Base-by-base conservation (phyloP, 2,329 filamentous ascomycete species). In the Pseudophaeomoniella oleicola region DNA sequence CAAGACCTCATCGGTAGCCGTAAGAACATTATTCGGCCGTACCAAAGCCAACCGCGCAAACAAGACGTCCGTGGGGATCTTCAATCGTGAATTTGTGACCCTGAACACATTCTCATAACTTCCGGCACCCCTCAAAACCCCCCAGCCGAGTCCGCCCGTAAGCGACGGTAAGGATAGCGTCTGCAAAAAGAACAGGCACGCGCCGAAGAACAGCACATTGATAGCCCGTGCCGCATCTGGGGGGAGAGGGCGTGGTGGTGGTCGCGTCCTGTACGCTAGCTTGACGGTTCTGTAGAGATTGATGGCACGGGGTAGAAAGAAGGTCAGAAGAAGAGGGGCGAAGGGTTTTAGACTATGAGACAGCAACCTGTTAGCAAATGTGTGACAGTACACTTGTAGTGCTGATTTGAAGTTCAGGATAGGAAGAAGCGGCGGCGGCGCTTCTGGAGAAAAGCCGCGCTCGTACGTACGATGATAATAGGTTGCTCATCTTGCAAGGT, bases 41-140 rank as follows among this genome's bases (percentile, higher is more conserved):
- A 52, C 39, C 4, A 55, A 50, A 1, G 65, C 58, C 6, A 96
- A 69, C 12, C 88, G 81, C 40, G 71, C 75, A 58, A 94, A 90
- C 42, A 96, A 69, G 19, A 92, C 78, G 51, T 88, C 82, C 30
- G 74, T 78, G n/a, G 85, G 78, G 30, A 82, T 88, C 50, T 86
- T 81, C 13, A 96, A 74, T 19, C 87, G 82, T 35, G 84, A 90
- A 39, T 76, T 67, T 1, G 88, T 94, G 13, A 66, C 57, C 18
- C 58, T 52, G 66, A 96, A 94, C 56, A 96, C 64, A 60, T 94
- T 94, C 53, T 84, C 76, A 15, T 31, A 41, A 27, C 40, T 19
- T 18, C 49, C 42, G 0, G 88, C 60, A 12, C 80, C 77, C 40
- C 74, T 69, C 40, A 77, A 49, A 36, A 82, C 56, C n/a, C 22